Base-by-base conservation (phyloP, 306 rosid species). In the Glycine soja region DNA sequence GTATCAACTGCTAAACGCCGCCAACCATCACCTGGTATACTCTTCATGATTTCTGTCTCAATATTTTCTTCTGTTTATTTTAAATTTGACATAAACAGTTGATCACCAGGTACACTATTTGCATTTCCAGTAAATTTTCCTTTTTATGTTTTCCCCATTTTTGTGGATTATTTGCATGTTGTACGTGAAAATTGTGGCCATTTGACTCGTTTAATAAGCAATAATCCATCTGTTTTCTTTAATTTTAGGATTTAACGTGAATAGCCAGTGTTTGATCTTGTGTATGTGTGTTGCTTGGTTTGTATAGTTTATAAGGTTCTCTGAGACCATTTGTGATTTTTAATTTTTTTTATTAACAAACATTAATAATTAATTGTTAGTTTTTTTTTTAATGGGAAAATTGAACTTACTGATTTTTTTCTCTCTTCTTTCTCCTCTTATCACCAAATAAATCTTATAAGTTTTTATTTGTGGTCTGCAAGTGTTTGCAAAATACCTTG, bases 1-100 rank as follows among this genome's bases (percentile, higher is more conserved):
- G 38, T 58, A 4, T 66, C 74, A 14, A 75, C 80, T 36, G 81
- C 82, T 47, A 72, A 87, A 64, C 84, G 86, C 36, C 46, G 59
- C 11, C 0, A 32, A 48, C 69, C 88, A 14, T 19, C 0, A 4
- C 40, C 40, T 36, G 84, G 84, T 86, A 82, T 53, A 15, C 15
- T 74, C 34, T 9, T 54, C 66, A 13, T 52, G 61, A 13, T 52
- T 56, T 70, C 64, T 43, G 43, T 74, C 61, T 48, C 48, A 16
- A n/a, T 8, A 40, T 14, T 0, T 38, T 38, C 43, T 38, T 38
- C 6, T 38, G 5, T 38, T 38, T 38, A 0, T 19, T 11, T 70
- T 10, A 7, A 61, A 24, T 70, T 32, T 64, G 8, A 7, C 14
- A 11, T 43, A 10, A 36, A 30, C 40, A 4, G 70, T 12, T 72